phyloP scores from a whole-genome alignment of 441 rosid genomes.

The Biscutella laevigata region DNA sequence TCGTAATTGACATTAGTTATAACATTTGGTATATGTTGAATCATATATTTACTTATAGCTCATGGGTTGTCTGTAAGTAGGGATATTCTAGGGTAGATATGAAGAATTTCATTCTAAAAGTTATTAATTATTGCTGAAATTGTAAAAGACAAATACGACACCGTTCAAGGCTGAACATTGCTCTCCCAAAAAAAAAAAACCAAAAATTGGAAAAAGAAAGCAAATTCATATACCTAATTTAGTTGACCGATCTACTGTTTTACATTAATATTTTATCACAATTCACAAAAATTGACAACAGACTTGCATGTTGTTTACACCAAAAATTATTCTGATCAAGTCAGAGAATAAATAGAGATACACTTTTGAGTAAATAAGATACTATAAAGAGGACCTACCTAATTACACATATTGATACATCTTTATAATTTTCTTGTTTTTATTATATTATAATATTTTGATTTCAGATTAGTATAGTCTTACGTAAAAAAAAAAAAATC shows the following conservation, averaged over 20 bases:
- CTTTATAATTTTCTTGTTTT: too few relatives aligned
- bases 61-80: conserved; percentile 25
- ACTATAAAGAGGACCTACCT: too few relatives aligned
- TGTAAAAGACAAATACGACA: conserved; percentile 9
- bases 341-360: too few relatives aligned
- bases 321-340: too few relatives aligned
- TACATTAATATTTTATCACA: conserved; percentile 11
- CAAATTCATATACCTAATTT: conserved; percentile 21
- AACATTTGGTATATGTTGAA: conserved; percentile 14
- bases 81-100: conserved; percentile 27
- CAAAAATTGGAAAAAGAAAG: background rate
- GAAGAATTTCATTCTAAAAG: conserved; percentile 11
- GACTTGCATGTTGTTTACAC: conserved; percentile 6
- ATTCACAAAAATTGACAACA: conserved; percentile 15
- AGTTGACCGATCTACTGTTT: conserved; percentile 23
- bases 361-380: too few relatives aligned
- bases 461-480: too few relatives aligned
- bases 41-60: conserved; percentile 20
- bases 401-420: too few relatives aligned
- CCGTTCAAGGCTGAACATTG: conserved; percentile 23
- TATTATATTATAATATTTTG: too few relatives aligned
- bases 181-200: background rate
- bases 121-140: background rate
- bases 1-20: background rate
- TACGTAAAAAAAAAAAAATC: too few relatives aligned